Conservation (phyloP, 768 basidiomycete genomes). For the Auricularia auricula-judae region DNA sequence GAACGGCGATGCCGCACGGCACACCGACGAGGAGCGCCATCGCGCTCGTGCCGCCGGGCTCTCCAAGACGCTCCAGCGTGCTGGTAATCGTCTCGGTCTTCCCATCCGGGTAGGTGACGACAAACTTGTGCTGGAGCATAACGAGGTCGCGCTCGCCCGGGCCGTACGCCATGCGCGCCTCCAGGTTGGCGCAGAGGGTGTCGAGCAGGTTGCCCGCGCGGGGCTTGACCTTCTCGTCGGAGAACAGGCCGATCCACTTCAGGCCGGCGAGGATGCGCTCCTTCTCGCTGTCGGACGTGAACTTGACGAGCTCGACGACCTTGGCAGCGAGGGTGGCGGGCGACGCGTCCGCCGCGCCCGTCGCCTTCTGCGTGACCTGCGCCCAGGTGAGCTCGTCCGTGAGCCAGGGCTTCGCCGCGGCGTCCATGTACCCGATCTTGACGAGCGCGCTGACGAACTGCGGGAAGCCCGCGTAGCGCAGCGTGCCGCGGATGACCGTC, state of each 20-base stretch:
- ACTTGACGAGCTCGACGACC: conserved; percentile 57
- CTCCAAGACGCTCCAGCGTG: conserved; percentile 83
- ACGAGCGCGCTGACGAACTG: conserved; percentile 86
- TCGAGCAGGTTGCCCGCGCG: conserved; percentile 76
- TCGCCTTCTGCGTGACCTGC: conserved; percentile 65
- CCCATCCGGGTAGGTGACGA: conserved; percentile 83
- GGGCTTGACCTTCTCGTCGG: conserved; percentile 45
- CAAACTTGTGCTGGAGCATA: conserved; percentile 97
- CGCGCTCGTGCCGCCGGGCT: conserved; percentile 66
- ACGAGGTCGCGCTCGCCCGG: conserved; percentile 88
- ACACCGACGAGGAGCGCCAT: conserved; percentile 91
- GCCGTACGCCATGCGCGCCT: conserved; percentile 87
- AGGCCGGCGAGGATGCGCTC: conserved; percentile 79
- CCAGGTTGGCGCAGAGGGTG: conserved; percentile 84
- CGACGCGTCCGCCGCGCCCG: conserved; percentile 51
- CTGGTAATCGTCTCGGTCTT: conserved; percentile 79
- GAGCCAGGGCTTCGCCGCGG: conserved; percentile 67
- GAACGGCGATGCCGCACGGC: conserved; percentile 88
- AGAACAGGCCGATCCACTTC: conserved; percentile 91
- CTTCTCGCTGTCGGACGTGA: conserved; percentile 61
- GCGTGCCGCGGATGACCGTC: conserved; percentile 83
- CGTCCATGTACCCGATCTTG: conserved; percentile 77
- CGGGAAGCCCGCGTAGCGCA: conserved; percentile 95
- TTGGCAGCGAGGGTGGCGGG: conserved; percentile 72
- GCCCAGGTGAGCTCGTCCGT: conserved; percentile 68